A percentile compares a stretch with the other conserved stretches of the same genome.
Conservation (phyloP, 2,329 filamentous ascomycete species). For the Trichoderma sp. region DNA sequence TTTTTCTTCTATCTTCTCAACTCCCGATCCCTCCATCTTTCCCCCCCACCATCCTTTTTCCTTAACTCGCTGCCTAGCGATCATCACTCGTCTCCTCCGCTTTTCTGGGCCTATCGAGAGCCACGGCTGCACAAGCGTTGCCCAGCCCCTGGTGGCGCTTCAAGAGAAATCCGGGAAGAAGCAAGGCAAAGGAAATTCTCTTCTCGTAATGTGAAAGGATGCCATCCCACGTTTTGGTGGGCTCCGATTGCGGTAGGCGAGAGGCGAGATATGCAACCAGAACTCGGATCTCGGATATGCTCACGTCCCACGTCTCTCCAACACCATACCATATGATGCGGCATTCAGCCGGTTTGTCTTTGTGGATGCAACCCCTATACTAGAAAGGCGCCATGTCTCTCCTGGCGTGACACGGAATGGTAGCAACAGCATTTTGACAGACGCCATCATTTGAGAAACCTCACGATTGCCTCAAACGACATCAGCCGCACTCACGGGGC, state of each 20-base stretch:
- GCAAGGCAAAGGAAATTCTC: background rate
- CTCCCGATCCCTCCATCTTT: background rate
- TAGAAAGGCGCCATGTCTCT: background rate
- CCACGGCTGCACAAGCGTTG: background rate
- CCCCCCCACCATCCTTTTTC: background rate
- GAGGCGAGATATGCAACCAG: background rate
- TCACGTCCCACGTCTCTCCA: background rate
- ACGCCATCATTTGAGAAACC: background rate
- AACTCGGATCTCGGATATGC: background rate
- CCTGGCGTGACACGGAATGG: background rate
- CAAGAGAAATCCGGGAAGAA: background rate
- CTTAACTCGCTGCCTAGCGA: constrained; percentile 11
- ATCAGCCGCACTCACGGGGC: background rate
- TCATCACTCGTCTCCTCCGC: constrained; percentile 10
- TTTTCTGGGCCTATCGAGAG: constrained; percentile 7
- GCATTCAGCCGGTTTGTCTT: background rate
- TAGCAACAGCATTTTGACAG: background rate
- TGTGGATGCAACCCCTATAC: background rate
- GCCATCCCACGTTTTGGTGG: background rate
- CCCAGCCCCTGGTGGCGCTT: background rate
- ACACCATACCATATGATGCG: background rate
- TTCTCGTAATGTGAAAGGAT: background rate
- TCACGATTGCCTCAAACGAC: constrained; percentile 3
- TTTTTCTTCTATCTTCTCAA: background rate
- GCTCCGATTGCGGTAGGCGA: constrained; percentile 12